These are phyloP conservation scores for Neurospora sublineolata DNA, from an alignment of 495 filamentous ascomycete genomes.

Conservation along the genomic window DNA sequence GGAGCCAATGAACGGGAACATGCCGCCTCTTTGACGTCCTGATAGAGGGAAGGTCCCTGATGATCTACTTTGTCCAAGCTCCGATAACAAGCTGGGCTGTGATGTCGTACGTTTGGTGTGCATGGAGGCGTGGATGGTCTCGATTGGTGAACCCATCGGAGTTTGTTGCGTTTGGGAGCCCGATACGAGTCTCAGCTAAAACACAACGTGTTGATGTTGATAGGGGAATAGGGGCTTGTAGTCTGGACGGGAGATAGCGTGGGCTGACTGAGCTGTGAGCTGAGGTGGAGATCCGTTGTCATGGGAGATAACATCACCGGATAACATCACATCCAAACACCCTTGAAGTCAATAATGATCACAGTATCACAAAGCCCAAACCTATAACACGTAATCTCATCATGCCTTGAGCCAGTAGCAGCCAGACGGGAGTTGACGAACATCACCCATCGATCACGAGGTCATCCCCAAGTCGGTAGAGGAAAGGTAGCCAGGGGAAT, in stretches of 20 bases:
- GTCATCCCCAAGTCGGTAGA: neutral
- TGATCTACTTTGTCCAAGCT: neutral
- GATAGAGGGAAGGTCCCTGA: neutral
- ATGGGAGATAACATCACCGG: neutral
- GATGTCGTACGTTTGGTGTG: neutral
- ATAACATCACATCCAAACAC: neutral
- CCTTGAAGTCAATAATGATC: neutral
- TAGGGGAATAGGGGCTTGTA: neutral
- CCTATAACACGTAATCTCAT: neutral
- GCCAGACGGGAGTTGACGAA: neutral
- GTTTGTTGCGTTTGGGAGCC: neutral
- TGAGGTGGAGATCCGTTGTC: neutral
- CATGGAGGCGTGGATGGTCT: neutral
- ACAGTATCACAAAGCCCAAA: neutral
- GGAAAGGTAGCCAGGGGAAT: neutral
- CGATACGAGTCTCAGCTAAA: neutral
- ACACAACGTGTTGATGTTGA: neutral
- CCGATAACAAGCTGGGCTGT: neutral
- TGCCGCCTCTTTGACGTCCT: neutral
- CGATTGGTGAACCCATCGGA: neutral
- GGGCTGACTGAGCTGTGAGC: neutral
- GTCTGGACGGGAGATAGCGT: neutral
- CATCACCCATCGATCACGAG: neutral
- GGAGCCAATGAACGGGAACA: neutral
- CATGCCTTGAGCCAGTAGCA: neutral